phyloP scores from a whole-genome alignment of 768 basidiomycete species.

The Hygrophoropsis aurantiaca region DNA sequence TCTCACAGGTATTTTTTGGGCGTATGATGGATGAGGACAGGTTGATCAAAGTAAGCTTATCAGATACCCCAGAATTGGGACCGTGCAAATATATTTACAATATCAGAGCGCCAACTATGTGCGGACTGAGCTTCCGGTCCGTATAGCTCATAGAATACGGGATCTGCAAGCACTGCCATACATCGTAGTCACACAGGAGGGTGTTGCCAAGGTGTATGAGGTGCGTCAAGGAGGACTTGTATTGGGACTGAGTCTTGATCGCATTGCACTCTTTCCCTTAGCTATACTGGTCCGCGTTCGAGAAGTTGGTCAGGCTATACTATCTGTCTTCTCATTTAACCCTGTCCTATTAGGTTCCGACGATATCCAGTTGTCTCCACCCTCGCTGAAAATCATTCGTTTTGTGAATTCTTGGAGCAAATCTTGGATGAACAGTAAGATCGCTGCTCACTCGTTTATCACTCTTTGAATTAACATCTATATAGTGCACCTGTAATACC shows the following conservation, averaged over 20 bases:
- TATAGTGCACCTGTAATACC: constrained; percentile 74
- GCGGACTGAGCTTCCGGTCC: constrained; percentile 82
- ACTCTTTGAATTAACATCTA: neutral
- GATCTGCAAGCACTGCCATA: constrained; percentile 87
- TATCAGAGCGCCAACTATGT: constrained; percentile 86
- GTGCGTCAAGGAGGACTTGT: constrained; percentile 38
- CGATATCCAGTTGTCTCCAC: constrained; percentile 71
- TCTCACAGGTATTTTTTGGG: constrained; percentile 76
- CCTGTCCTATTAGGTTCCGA: constrained; percentile 53
- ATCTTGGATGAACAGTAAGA: constrained; percentile 78
- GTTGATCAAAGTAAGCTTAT: constrained; percentile 60
- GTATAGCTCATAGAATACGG: constrained; percentile 83
- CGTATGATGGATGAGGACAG: constrained; percentile 78
- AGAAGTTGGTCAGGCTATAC: constrained; percentile 51
- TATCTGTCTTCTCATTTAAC: constrained; percentile 8
- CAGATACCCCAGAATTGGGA: neutral
- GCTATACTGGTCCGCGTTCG: constrained; percentile 88
- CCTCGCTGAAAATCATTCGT: constrained; percentile 71
- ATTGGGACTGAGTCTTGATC: neutral
- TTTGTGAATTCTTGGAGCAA: constrained; percentile 67
- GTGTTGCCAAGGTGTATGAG: constrained; percentile 81
- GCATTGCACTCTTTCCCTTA: constrained; percentile 26
- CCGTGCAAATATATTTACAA: neutral
- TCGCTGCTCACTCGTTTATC: constrained; percentile 5
- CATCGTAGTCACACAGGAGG: constrained; percentile 83